These are phyloP conservation scores for Coprinopsis sp. DNA, from an alignment of 768 basidiomycete genomes.

Conservation along the genomic window DNA sequence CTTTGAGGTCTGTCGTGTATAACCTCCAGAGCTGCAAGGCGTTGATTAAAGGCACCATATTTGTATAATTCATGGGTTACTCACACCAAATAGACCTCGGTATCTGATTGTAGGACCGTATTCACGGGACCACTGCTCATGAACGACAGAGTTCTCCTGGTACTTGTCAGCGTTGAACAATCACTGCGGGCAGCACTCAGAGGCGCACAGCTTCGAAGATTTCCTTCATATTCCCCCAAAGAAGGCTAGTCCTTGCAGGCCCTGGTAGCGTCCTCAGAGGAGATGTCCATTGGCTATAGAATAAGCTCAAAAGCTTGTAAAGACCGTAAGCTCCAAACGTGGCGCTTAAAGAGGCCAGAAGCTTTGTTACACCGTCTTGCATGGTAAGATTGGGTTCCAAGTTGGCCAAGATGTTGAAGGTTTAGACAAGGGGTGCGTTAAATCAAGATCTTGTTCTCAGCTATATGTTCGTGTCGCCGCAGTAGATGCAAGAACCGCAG, in stretches of 20 bases:
- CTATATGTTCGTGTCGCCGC: too few relatives aligned
- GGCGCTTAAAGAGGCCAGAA: slow-evolving; percentile 18
- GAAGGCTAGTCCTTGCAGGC: slow-evolving; percentile 37
- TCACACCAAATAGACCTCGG: slow-evolving; percentile 40
- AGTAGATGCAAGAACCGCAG: too few relatives aligned
- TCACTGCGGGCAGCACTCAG: too few relatives aligned
- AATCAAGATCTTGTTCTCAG: too few relatives aligned
- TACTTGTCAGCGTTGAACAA: background rate
- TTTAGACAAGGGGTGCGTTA: too few relatives aligned
- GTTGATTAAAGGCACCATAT: background rate
- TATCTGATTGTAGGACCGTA: slow-evolving; percentile 46
- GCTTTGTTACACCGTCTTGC: too few relatives aligned
- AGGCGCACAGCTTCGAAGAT: slow-evolving; percentile 37
- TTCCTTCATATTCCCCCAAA: slow-evolving; percentile 47
- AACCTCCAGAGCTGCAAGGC: slow-evolving; percentile 31
- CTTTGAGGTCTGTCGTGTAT: slow-evolving; percentile 56
- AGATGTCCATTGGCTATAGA: slow-evolving; percentile 33
- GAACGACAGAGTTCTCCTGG: slow-evolving; percentile 28
- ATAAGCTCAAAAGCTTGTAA: slow-evolving; percentile 24
- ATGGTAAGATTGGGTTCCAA: too few relatives aligned
- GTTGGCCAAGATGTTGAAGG: too few relatives aligned
- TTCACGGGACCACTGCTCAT: slow-evolving; percentile 40
- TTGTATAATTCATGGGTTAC: background rate
- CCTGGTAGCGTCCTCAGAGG: slow-evolving; percentile 48
- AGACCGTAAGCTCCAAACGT: slow-evolving; percentile 23